These are phyloP conservation scores for Penicillium sp. DNA, from an alignment of 2,329 filamentous ascomycete species.

Conservation along the genomic window DNA sequence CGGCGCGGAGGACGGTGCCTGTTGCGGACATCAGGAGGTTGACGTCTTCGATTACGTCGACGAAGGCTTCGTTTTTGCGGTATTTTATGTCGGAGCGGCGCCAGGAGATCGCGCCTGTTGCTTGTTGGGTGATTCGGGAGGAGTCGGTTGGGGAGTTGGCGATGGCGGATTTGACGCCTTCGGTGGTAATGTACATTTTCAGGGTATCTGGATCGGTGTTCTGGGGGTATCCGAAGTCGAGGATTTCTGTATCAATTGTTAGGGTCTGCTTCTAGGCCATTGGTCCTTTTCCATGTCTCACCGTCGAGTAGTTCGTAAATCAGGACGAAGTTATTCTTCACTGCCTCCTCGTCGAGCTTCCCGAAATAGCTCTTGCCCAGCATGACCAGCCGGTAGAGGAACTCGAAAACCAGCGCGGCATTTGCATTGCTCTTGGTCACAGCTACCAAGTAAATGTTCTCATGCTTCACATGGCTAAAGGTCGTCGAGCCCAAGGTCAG, in stretches of 20 bases:
- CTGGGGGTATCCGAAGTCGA: constrained; percentile 98
- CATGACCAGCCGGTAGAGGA: constrained; percentile 86
- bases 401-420: constrained; percentile 96
- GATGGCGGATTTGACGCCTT: constrained; percentile 85
- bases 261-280: background rate
- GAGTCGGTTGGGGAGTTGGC: constrained; percentile 75
- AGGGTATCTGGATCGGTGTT: constrained; percentile 98
- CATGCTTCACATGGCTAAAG: constrained; percentile 99
- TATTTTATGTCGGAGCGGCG: constrained; percentile 97
- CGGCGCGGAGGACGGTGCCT: constrained; percentile 87
- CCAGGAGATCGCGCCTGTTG: constrained; percentile 95
- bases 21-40: constrained; percentile 99
- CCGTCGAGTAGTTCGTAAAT: constrained; percentile 96
- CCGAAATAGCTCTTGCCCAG: constrained; percentile 95
- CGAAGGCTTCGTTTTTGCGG: constrained; percentile 98
- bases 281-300: constrained; percentile 38
- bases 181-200: constrained; percentile 99
- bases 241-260: constrained; percentile 66
- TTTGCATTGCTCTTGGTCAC: constrained; percentile 99
- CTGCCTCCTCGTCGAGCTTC: constrained; percentile 98
- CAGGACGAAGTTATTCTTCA: constrained; percentile 99
- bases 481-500: constrained; percentile 95
- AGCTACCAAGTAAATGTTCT: constrained; percentile 97
- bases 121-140: constrained; percentile 98
- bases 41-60: constrained; percentile 98